Evolutionary conservation across 2,329 filamentous ascomycete genomes (phyloP), one percentile per base, ranked within the genome.

Genomic region (Hypoxylon sp.): DNA sequence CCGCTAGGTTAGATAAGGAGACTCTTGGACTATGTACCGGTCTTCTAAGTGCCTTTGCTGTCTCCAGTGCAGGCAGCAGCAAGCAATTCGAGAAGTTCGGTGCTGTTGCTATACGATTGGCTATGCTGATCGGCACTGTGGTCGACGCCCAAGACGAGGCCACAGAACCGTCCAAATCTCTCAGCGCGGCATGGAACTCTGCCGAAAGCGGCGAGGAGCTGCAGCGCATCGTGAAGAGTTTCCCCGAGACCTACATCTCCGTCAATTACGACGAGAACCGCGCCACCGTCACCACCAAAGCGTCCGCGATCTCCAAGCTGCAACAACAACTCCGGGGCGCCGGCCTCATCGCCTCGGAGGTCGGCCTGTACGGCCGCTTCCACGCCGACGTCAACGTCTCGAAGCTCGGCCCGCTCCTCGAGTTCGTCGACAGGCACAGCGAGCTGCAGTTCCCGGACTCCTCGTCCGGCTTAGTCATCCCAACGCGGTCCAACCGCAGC

Each of bases 11-110:
- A 46, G 54, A 62, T 32, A 62, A 24, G 24, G 70, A 75, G 66
- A 74, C 72, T 0, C 59, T 77, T 1, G 80, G 80, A 0, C 75
- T 80, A 53, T 82, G 80, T 44, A 76, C 75, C 2, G 79, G 80
- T 0, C 62, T 81, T 2, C 58, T 82, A 15, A 75, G 71, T 46
- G 76, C 80, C 6, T 64, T 77, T 19, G 78, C 77, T 0, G 76
- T 79, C 0, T 73, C 79, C 0, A 72, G 74, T 58, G 63, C 76
- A 20, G n/a, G 44, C 2, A 74, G 65, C 26, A 43, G 51, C 1
- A 52, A 62, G 0, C 68, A 80, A 1, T 69, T 82, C 8, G 53
- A 72, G 41, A 66, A 68, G n/a, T 75, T 79, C 61, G 79, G 76
- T 1, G 73, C 77, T 1, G 72, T 72, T 0, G 79, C 79, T 0